A percentile compares a stretch with the other conserved stretches of the same genome.
phyloP scores from a whole-genome alignment of 257 asterid species.

The Fraxinus excelsior region DNA sequence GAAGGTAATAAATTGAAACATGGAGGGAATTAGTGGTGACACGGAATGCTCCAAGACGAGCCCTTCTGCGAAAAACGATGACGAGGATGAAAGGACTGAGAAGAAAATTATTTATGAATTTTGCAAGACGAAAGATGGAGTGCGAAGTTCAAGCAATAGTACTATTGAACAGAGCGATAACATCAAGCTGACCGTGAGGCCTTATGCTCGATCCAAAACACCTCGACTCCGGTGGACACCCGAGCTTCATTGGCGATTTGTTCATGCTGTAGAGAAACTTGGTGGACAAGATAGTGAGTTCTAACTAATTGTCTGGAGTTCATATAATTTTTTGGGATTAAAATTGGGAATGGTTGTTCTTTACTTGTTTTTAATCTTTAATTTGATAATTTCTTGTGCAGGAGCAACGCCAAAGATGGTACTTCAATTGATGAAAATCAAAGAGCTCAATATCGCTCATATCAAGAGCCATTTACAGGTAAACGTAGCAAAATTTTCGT shows the following conservation, averaged over 20 bases:
- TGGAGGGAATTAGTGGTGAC: conserved; percentile 32
- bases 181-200: conserved; percentile 35
- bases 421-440: conserved; percentile 45
- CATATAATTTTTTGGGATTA: neutral
- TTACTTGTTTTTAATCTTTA: neutral
- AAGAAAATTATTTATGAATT: neutral
- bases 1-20: neutral
- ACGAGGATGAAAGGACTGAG: conserved; percentile 16
- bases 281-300: conserved; percentile 50
- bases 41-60: conserved; percentile 28
- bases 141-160: conserved; percentile 37
- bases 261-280: conserved; percentile 42
- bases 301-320: neutral
- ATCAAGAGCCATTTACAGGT: conserved; percentile 57
- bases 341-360: neutral
- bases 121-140: conserved; percentile 28
- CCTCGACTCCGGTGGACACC: conserved; percentile 50
- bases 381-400: conserved; percentile 5
- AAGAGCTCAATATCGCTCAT: conserved; percentile 47
- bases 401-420: conserved; percentile 47
- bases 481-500: neutral
- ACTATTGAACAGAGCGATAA: conserved; percentile 32
- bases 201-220: conserved; percentile 44
- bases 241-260: conserved; percentile 43
- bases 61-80: conserved; percentile 21